These are phyloP conservation scores for Alternaria hordeiaustralica DNA, from an alignment of 2,329 filamentous ascomycete species.

Conservation along the genomic window DNA sequence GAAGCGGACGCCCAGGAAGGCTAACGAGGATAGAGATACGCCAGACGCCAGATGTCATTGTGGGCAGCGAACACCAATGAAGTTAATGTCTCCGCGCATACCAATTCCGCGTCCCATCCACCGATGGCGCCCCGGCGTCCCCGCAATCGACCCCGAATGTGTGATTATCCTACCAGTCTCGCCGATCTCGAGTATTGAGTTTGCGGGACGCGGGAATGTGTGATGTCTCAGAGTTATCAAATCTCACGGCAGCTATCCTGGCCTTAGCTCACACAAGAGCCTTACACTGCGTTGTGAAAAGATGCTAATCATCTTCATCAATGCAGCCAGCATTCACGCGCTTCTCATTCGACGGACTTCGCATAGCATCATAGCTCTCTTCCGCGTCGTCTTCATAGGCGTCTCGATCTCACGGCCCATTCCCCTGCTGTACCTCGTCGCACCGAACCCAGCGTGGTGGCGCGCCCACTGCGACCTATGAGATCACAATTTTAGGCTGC, in stretches of 20 bases:
- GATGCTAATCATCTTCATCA: neutral
- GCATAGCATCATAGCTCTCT: neutral
- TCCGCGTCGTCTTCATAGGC: neutral
- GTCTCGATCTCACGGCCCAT: neutral
- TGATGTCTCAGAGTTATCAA: slow-evolving; percentile 1
- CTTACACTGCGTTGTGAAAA: neutral
- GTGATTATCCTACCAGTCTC: no score
- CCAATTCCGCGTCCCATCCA: neutral
- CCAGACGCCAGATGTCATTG: neutral
- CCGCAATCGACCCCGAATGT: neutral
- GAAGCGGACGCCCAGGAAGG: neutral
- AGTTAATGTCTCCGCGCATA: neutral
- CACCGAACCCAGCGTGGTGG: slow-evolving; percentile 21
- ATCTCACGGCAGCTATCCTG: neutral
- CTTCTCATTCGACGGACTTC: neutral
- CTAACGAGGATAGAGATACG: neutral
- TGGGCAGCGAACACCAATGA: neutral
- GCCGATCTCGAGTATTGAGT: neutral
- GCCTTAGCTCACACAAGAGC: neutral
- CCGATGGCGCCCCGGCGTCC: neutral
- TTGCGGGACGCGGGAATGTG: neutral
- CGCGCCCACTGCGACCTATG: slow-evolving; percentile 15
- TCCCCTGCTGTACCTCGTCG: slow-evolving; percentile 10
- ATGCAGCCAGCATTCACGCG: neutral
- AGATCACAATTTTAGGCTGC: slow-evolving; percentile 13